Evolutionary conservation across 257 asterid genomes (phyloP).

Genomic region (Scutellaria barbata): DNA sequence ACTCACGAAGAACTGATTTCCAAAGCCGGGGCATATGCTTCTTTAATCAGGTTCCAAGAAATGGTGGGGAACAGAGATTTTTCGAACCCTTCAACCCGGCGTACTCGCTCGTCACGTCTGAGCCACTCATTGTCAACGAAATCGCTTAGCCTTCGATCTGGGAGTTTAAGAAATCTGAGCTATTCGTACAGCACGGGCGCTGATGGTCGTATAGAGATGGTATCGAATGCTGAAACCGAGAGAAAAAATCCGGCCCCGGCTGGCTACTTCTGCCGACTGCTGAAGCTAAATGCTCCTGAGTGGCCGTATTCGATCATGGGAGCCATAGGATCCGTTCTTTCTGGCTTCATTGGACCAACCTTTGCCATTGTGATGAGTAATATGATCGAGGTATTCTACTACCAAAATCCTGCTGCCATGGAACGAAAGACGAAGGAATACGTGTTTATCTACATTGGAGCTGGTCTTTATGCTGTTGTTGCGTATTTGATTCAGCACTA

Average conservation of each 20-base stretch:
- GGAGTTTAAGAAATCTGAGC: slow-evolving; percentile 85
- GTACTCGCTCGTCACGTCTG: slow-evolving; percentile 83
- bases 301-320: slow-evolving; percentile 99
- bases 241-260: slow-evolving; percentile 84
- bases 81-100: slow-evolving; percentile 86
- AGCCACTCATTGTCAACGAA: slow-evolving; percentile 92
- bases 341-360: slow-evolving; percentile 93
- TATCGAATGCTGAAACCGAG: slow-evolving; percentile 91
- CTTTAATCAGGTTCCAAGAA: slow-evolving; percentile 87
- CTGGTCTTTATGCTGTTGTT: slow-evolving; percentile 88
- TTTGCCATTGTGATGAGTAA: slow-evolving; percentile 95
- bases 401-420: slow-evolving; percentile 71
- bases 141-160: slow-evolving; percentile 96
- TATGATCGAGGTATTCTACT: slow-evolving; percentile 96
- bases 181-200: slow-evolving; percentile 96
- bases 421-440: slow-evolving; percentile 87
- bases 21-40: slow-evolving; percentile 88
- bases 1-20: slow-evolving; percentile 88
- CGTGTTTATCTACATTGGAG: slow-evolving; percentile 86
- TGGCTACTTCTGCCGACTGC: slow-evolving; percentile 83
- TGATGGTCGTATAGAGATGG: slow-evolving; percentile 97
- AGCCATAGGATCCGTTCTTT: slow-evolving; percentile 88
- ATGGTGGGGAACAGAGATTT: slow-evolving; percentile 84
- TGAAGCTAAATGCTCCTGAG: slow-evolving; percentile 89
- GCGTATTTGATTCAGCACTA: slow-evolving; percentile 94